These are phyloP conservation scores for Neurospora tetrasperma DNA, from an alignment of 495 filamentous ascomycete genomes.

Conservation along the genomic window DNA sequence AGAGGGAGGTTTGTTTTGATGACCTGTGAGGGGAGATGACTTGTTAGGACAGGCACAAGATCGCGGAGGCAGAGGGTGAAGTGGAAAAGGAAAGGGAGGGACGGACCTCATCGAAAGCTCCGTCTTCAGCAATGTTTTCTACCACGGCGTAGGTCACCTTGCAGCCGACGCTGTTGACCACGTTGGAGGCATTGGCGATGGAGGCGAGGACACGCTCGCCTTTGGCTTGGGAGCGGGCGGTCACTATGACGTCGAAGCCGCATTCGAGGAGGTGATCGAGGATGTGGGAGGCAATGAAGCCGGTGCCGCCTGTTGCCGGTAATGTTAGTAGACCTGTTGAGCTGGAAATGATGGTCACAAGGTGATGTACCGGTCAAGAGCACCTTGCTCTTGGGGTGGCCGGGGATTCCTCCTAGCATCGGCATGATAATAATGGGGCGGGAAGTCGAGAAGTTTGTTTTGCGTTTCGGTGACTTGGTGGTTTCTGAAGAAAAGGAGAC, in stretches of 20 bases:
- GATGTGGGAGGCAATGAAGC: constrained; percentile 34
- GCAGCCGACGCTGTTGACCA: not conserved
- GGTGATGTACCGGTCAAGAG: constrained; percentile 20
- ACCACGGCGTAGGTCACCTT: constrained; percentile 26
- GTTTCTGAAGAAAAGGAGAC: not conserved
- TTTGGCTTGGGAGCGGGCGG: constrained; percentile 31
- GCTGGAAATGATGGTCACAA: no score
- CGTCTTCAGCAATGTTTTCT: constrained; percentile 22
- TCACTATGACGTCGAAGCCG: constrained; percentile 30
- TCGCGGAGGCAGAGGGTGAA: not conserved
- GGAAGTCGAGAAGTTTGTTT: not conserved
- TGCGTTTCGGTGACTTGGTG: not conserved
- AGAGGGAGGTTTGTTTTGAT: constrained; percentile 22
- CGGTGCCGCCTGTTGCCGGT: constrained; percentile 25
- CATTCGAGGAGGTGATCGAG: constrained; percentile 23
- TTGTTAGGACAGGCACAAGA: not conserved
- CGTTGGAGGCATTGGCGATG: not conserved
- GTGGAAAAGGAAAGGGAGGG: not conserved
- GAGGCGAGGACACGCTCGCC: constrained; percentile 27
- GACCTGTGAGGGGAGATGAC: constrained; percentile 2
- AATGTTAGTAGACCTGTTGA: no score
- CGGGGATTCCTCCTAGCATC: not conserved
- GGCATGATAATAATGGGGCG: not conserved
- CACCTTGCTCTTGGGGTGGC: constrained; percentile 13
- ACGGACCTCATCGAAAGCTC: constrained; percentile 27